Base-by-base conservation (phyloP, 768 basidiomycete genomes). In the Xanthoconium purpureum region DNA sequence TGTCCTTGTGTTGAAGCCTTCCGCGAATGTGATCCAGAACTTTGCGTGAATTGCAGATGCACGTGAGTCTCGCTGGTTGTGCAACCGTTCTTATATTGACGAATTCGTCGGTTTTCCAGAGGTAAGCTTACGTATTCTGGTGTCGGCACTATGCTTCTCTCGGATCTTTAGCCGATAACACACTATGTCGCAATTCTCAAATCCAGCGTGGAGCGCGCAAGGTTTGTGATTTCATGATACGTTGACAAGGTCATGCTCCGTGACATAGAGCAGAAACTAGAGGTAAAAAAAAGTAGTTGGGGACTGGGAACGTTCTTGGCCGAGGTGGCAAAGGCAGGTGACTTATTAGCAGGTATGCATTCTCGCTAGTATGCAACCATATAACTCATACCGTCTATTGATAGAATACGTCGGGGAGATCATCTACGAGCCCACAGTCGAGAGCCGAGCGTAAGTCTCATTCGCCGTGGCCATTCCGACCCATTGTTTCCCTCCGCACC, bases 401-500 rank as follows among this genome's bases (percentile, higher is more conserved):
- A 44, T 45, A 89, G 89, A 89, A 70, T 89, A 90, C 56, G 66
- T 79, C 6, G 88, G 88, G 3, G 87, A 90, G 68, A 59, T 84
- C 18, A 77, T 84, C 5, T 78, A 71, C 47, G 77, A 79, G 29
- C 64, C 73, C 0, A 86, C 82, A 1, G 71, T 77, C 6, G 67
- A 73, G 7, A 80, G 78, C 37, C 78, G 85, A 63, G 77, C 76
- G 85, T 84, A 56, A 55, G 80, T 73, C 11, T 24, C 29, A 3
- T 50, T 50, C 52, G 9, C 29, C 24, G 5, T 6, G 30, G 42
- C 30, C 14, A 12, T 48, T 47, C 10, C 24, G 11, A 24, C 20
- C 14, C 28, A 36, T 47, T 28, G 6, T 20, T 56, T 39, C 33
- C 12, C 30, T 32, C 6, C 14, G n/a, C n/a, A 32, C 24, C 64